Evolutionary conservation across 371 early-diverging fungal genomes (phyloP).

Genomic region (Amoeboaphelidium protococcarum): DNA sequence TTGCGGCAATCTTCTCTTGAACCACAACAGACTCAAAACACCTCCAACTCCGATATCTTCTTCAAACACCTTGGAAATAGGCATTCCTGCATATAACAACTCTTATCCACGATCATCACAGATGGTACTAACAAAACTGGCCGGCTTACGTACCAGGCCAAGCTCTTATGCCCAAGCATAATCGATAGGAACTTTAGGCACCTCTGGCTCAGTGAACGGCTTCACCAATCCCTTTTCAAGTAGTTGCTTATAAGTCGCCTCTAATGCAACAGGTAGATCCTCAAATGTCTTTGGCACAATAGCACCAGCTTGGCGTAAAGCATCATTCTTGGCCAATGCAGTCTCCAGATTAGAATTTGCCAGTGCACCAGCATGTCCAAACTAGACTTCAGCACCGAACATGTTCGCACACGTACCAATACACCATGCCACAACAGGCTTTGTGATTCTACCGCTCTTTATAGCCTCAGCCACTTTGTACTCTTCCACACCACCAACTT

Average conservation of each 20-base stretch:
- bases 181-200: constrained; percentile 96
- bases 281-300: constrained; percentile 88
- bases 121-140: constrained; percentile 89
- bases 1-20: constrained; percentile 79
- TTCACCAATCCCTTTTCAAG: constrained; percentile 31
- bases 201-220: constrained; percentile 54
- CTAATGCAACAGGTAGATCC: constrained; percentile 55
- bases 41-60: constrained; percentile 94
- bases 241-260: constrained; percentile 42
- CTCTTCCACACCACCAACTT: constrained; percentile 94
- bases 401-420: constrained; percentile 95
- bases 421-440: constrained; percentile 95
- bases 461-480: constrained; percentile 81
- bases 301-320: constrained; percentile 60
- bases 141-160: constrained; percentile 93
- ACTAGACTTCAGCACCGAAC: constrained; percentile 80
- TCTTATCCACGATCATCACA: constrained; percentile 96
- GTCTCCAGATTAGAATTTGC: constrained; percentile 89
- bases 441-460: constrained; percentile 55
- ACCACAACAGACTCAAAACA: constrained; percentile 85
- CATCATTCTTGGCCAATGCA: constrained; percentile 81
- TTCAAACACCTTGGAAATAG: constrained; percentile 87
- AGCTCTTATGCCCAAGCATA: constrained; percentile 95
- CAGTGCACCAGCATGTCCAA: constrained; percentile 89
- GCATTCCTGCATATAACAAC: constrained; percentile 90